A percentile compares a stretch with the other conserved stretches of the same genome.
Conservation (phyloP, 2,329 filamentous ascomycete species). For the Alternaria solani region DNA sequence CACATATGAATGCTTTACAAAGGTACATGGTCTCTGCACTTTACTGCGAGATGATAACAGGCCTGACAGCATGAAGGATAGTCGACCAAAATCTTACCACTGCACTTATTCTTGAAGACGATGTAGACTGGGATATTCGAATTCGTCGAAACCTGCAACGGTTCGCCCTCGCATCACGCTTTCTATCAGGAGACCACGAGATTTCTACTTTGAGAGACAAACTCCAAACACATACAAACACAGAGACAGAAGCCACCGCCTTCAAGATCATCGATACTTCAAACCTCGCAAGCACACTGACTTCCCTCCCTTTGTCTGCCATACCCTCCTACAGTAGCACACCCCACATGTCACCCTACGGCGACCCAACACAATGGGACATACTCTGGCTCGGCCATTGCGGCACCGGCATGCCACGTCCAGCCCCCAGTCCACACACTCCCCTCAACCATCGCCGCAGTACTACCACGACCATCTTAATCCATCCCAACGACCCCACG, state of each 20-base stretch:
- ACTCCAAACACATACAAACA: conserved; percentile 28
- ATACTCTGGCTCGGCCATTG: conserved; percentile 53
- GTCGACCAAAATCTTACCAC: conserved; percentile 43
- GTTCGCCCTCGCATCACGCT: conserved; percentile 38
- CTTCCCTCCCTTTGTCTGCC: conserved; percentile 30
- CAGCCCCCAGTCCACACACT: not conserved
- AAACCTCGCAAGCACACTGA: conserved; percentile 30
- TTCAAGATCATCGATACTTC: conserved; percentile 37
- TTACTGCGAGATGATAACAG: not conserved
- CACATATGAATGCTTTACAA: conserved; percentile 45
- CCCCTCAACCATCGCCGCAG: conserved; percentile 21
- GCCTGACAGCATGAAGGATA: conserved; percentile 25
- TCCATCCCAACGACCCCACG: conserved; percentile 31
- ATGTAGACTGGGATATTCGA: conserved; percentile 45
- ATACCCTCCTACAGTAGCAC: conserved; percentile 3
- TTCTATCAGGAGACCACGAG: conserved; percentile 15
- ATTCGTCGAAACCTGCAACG: conserved; percentile 41
- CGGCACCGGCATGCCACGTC: conserved; percentile 40
- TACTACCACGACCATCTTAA: conserved; percentile 24
- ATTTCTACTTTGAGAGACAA: not conserved
- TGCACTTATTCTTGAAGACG: conserved; percentile 44
- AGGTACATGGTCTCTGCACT: conserved; percentile 14
- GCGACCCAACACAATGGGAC: conserved; percentile 50
- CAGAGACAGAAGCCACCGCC: conserved; percentile 35
- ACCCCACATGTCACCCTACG: conserved; percentile 39